phyloP scores from a whole-genome alignment of 2,329 filamentous ascomycete genomes.

The Huntiella abstrusa region DNA sequence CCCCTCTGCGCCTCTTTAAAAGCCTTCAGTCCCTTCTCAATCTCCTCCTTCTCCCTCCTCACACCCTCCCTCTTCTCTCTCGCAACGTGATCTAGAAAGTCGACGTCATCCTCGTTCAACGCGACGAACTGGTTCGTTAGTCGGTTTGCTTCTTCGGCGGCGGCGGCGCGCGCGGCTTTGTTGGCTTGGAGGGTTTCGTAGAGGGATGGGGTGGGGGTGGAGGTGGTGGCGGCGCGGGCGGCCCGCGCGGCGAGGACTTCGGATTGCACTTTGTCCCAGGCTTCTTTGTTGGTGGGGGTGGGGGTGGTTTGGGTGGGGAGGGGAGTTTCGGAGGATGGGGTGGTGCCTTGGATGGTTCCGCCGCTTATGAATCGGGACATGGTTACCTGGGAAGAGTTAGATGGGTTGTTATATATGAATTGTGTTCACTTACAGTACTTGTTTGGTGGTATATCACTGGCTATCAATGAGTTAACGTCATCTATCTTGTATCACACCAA shows the following conservation, averaged over 20 bases:
- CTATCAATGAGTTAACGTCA: neutral
- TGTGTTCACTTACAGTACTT: neutral
- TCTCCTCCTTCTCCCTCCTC: conserved; percentile 33
- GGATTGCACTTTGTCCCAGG: conserved; percentile 46
- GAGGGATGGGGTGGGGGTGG: conserved; percentile 36
- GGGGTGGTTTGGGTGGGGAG: conserved; percentile 8
- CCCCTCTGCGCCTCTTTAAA: conserved; percentile 34
- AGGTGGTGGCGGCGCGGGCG: conserved; percentile 22
- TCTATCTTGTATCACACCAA: neutral
- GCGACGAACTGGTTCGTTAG: conserved; percentile 61
- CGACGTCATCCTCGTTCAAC: conserved; percentile 61
- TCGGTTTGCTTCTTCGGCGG: conserved; percentile 54
- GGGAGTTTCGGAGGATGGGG: conserved; percentile 10
- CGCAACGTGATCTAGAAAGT: conserved; percentile 47
- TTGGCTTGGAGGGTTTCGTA: conserved; percentile 66
- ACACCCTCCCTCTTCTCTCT: conserved; percentile 33
- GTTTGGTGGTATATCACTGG: neutral
- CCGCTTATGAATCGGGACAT: conserved; percentile 40
- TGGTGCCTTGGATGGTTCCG: conserved; percentile 27
- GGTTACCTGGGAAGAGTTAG: neutral
- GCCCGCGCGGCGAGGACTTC: conserved; percentile 43
- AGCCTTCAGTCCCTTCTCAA: conserved; percentile 33
- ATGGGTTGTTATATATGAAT: no score
- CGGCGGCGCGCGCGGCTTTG: conserved; percentile 60
- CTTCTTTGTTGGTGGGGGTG: conserved; percentile 18